phyloP scores from a whole-genome alignment of 2,329 filamentous ascomycete genomes.

The Aspergillus phoenicis region DNA sequence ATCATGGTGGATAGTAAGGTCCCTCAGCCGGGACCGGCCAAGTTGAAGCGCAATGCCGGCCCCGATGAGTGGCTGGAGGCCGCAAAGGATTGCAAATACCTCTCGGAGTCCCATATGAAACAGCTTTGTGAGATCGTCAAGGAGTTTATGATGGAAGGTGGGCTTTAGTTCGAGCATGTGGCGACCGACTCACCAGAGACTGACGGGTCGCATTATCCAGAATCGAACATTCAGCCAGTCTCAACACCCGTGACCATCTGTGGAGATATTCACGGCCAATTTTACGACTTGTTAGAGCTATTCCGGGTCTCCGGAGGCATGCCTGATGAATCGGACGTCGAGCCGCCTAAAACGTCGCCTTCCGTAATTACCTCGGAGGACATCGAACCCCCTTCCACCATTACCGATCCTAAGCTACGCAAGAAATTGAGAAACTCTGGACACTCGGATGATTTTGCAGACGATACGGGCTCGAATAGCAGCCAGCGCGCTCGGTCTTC shows the following conservation, averaged over 20 bases:
- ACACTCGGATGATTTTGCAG: slow-evolving; percentile 32
- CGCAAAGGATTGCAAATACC: slow-evolving; percentile 95
- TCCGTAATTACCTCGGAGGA: slow-evolving; percentile 85
- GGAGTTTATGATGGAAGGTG: slow-evolving; percentile 97
- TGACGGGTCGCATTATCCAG: slow-evolving; percentile 50
- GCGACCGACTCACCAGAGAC: slow-evolving; percentile 1
- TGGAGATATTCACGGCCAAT: slow-evolving; percentile 97
- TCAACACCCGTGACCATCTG: slow-evolving; percentile 94
- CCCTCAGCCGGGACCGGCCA: slow-evolving; percentile 88
- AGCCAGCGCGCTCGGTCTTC: slow-evolving; percentile 31
- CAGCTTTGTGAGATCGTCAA: slow-evolving; percentile 98
- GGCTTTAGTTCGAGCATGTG: slow-evolving; percentile 10
- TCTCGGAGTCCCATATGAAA: slow-evolving; percentile 97
- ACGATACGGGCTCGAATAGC: slow-evolving; percentile 19
- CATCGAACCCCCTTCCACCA: slow-evolving; percentile 85
- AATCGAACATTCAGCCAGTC: slow-evolving; percentile 99
- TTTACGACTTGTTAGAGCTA: slow-evolving; percentile 95
- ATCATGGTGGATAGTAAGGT: slow-evolving; percentile 58
- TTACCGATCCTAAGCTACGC: slow-evolving; percentile 82
- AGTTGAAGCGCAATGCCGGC: slow-evolving; percentile 77
- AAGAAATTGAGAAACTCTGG: slow-evolving; percentile 71
- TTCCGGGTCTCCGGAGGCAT: slow-evolving; percentile 96
- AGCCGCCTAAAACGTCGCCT: slow-evolving; percentile 68
- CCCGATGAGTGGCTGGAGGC: slow-evolving; percentile 96
- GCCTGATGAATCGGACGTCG: slow-evolving; percentile 76